These are phyloP conservation scores for Thelephora terrestris DNA, from an alignment of 1,284 basidiomycete species.

Conservation along the genomic window DNA sequence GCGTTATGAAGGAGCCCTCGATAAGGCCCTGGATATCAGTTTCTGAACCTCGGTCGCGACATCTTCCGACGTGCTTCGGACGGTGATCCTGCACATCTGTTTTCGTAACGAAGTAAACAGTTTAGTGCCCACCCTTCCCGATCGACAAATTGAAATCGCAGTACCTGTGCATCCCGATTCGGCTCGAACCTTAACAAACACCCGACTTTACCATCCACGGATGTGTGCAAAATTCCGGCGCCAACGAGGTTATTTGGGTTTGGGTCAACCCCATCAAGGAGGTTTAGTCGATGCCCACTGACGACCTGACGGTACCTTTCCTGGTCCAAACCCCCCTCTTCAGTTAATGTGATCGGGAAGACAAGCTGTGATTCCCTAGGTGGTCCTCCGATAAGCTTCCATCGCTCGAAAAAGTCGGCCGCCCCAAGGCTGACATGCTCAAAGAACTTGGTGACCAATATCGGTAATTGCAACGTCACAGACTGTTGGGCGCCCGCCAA, in stretches of 20 bases:
- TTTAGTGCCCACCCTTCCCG: neutral
- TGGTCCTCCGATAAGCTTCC: constrained; percentile 94
- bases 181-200: constrained; percentile 91
- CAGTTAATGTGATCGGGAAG: constrained; percentile 70
- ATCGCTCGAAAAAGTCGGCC: constrained; percentile 92
- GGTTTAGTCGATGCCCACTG: constrained; percentile 63
- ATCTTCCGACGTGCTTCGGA: constrained; percentile 91
- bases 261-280: constrained; percentile 77
- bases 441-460: constrained; percentile 87
- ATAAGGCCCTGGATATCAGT: constrained; percentile 49
- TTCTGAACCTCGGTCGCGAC: constrained; percentile 78
- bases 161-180: constrained; percentile 87
- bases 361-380: constrained; percentile 87
- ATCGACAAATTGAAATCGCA: constrained; percentile 12
- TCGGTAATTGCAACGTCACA: constrained; percentile 76
- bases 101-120: constrained; percentile 1
- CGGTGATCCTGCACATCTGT: constrained; percentile 87
- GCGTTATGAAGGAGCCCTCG: constrained; percentile 1
- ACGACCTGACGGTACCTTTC: constrained; percentile 68
- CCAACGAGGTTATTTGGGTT: constrained; percentile 85
- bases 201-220: constrained; percentile 84
- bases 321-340: constrained; percentile 64
- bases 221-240: constrained; percentile 89
- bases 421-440: constrained; percentile 82
- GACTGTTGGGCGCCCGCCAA: constrained; percentile 88